phyloP scores from a whole-genome alignment of 306 rosid genomes.

The Trichosanthes cucumerina region DNA sequence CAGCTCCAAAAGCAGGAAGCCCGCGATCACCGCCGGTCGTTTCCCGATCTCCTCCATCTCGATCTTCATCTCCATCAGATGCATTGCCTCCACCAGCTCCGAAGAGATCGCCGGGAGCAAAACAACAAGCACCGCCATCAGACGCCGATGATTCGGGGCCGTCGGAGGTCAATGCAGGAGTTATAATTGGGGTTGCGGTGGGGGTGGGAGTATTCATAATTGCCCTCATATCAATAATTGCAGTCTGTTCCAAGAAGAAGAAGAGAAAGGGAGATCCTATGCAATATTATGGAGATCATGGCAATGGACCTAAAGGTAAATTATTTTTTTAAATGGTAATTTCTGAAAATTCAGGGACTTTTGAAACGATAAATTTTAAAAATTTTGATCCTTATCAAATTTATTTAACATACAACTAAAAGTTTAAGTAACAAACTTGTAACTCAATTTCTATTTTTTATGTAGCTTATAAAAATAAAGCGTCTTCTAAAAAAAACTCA shows the following conservation, averaged over 20 bases:
- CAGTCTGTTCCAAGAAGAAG: conserved; percentile 38
- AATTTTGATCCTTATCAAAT: too few relatives aligned
- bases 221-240: conserved; percentile 20
- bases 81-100: conserved; percentile 20
- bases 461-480: too few relatives aligned
- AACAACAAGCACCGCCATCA: neutral
- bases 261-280: conserved; percentile 25
- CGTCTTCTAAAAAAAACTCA: too few relatives aligned
- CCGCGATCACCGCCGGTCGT: neutral
- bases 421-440: too few relatives aligned
- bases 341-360: too few relatives aligned
- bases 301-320: conserved; percentile 37
- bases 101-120: neutral
- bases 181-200: conserved; percentile 30
- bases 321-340: neutral
- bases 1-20: conserved; percentile 8
- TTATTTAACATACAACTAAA: too few relatives aligned
- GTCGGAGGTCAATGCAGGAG: neutral
- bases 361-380: too few relatives aligned
- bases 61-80: neutral
- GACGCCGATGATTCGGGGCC: neutral
- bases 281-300: conserved; percentile 45
- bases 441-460: too few relatives aligned
- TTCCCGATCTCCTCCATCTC: conserved; percentile 11
- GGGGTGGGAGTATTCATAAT: conserved; percentile 33